Evolutionary conservation across 257 asterid genomes (phyloP).

Genomic region (Gardenia jasminoides): DNA sequence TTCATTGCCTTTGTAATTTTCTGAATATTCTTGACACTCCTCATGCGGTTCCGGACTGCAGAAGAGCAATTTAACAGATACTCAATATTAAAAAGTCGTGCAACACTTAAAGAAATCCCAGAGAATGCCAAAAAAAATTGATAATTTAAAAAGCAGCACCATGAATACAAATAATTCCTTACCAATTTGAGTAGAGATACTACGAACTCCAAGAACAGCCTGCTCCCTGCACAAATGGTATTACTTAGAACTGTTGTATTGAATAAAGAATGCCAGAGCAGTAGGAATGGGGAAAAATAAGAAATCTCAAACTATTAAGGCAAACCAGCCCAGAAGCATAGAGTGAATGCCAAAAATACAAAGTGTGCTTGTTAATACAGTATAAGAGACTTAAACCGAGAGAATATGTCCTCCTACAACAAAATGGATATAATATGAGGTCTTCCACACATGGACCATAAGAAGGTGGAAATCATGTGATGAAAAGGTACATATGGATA

Average conservation of each 20-base stretch:
- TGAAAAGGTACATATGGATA: background rate
- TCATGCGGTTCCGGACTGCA: constrained; percentile 92
- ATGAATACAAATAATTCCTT: constrained; percentile 25
- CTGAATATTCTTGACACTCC: constrained; percentile 91
- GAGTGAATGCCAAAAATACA: background rate
- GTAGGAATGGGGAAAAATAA: background rate
- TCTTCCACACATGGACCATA: background rate
- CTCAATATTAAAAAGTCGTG: constrained; percentile 17
- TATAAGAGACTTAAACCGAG: background rate
- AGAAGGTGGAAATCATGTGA: background rate
- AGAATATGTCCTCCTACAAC: background rate
- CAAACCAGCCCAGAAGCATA: background rate
- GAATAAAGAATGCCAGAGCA: background rate
- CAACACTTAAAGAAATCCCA: background rate
- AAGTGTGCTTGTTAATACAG: no score
- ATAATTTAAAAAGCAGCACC: background rate
- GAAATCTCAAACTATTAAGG: background rate
- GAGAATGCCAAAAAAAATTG: background rate
- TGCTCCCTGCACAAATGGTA: constrained; percentile 54
- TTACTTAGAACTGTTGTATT: constrained; percentile 1
- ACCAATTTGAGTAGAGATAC: constrained; percentile 87
- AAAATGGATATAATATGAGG: background rate
- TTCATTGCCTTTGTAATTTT: constrained; percentile 99
- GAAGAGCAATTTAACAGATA: constrained; percentile 17
- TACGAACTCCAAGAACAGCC: constrained; percentile 60